Evolutionary conservation across 2,329 filamentous ascomycete species (phyloP).

Genomic region (Ramularia collo-cygni): DNA sequence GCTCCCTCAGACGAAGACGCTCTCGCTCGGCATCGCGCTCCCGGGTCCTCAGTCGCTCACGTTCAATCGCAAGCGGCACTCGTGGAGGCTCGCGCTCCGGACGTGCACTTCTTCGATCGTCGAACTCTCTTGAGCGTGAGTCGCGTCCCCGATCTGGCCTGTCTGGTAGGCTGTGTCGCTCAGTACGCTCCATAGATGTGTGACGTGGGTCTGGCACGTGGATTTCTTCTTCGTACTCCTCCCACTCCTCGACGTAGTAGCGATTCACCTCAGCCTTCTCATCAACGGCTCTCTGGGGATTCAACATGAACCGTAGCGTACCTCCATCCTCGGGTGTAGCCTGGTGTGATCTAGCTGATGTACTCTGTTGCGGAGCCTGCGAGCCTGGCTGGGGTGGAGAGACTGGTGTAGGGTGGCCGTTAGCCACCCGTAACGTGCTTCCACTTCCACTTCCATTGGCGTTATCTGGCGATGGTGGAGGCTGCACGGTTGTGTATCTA

Average conservation of each 20-base stretch:
- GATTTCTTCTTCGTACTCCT: conserved; percentile 70
- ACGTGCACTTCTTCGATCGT: conserved; percentile 62
- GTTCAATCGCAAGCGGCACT: conserved; percentile 10
- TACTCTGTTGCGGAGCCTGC: conserved; percentile 15
- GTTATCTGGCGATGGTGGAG: conserved; percentile 28
- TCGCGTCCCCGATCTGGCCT: conserved; percentile 17
- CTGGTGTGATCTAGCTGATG: conserved; percentile 9
- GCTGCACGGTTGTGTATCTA: conserved; percentile 48
- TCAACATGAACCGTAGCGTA: conserved; percentile 84
- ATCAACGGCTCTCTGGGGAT: conserved; percentile 63
- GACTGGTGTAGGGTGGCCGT: conserved; percentile 31
- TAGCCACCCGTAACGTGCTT: conserved; percentile 23
- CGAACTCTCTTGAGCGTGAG: conserved; percentile 13
- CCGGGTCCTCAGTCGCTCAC: conserved; percentile 17
- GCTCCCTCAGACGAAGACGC: conserved; percentile 17
- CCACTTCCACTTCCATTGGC: conserved; percentile 25
- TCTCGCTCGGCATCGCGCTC: conserved; percentile 24
- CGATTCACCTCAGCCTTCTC: conserved; percentile 63
- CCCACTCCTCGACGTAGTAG: conserved; percentile 67
- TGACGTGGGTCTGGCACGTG: conserved; percentile 43
- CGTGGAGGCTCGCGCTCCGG: conserved; percentile 40
- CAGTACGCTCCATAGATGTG: conserved; percentile 15
- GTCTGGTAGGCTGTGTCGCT: conserved; percentile 11
- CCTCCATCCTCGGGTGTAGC: conserved; percentile 38
- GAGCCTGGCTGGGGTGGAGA: conserved; percentile 24